phyloP scores from a whole-genome alignment of 2,329 filamentous ascomycete genomes.

The Colletotrichum sp. region DNA sequence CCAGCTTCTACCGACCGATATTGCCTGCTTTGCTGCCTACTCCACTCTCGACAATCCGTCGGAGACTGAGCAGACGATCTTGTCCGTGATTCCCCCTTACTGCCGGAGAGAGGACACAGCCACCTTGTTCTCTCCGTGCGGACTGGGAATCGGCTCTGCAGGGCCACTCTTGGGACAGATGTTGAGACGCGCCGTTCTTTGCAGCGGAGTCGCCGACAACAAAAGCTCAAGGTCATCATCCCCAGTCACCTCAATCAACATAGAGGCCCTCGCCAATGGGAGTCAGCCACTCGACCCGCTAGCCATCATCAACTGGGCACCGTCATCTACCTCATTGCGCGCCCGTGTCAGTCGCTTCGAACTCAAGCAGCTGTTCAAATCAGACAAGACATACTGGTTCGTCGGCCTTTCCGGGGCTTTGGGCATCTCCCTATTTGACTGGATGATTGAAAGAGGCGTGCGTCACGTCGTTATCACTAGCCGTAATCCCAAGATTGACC shows the following conservation, averaged over 20 bases:
- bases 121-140: neutral
- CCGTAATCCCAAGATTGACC: slow-evolving; percentile 30
- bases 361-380: neutral
- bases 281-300: neutral
- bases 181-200: neutral
- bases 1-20: neutral
- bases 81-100: neutral
- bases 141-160: neutral
- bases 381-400: neutral
- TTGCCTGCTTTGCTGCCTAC: neutral
- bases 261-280: neutral
- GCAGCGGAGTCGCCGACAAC: neutral
- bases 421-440: neutral
- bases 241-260: neutral
- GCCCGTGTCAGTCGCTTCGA: neutral
- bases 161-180: neutral
- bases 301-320: neutral
- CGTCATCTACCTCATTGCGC: neutral
- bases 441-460: neutral
- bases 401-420: slow-evolving; percentile 19
- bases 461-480: neutral
- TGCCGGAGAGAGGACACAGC: neutral
- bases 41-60: neutral
- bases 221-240: neutral
- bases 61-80: neutral